phyloP scores from a whole-genome alignment of 441 rosid genomes.

The Erysimum cheiri region DNA sequence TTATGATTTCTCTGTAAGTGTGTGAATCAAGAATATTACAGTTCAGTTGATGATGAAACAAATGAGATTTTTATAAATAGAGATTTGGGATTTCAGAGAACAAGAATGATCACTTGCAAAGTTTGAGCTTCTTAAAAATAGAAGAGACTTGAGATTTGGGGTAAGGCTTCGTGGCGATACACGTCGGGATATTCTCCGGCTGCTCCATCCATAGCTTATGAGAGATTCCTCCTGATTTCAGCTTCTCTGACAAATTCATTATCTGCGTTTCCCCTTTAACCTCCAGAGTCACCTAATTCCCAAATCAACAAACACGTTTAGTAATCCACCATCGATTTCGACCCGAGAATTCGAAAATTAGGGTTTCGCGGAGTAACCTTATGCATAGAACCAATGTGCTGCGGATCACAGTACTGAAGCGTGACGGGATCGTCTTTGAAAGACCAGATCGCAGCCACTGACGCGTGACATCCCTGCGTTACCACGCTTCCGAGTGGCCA shows the following conservation, averaged over 20 bases:
- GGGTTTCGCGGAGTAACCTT: constrained; percentile 50
- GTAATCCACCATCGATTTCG: constrained; percentile 3
- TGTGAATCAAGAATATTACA: not conserved
- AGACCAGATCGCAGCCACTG: constrained; percentile 81
- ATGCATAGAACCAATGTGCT: constrained; percentile 76
- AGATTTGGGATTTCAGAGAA: not conserved
- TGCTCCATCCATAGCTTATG: constrained; percentile 90
- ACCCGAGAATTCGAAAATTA: not conserved
- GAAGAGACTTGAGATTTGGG: constrained; percentile 66
- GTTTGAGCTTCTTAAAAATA: constrained; percentile 83
- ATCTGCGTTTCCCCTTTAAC: constrained; percentile 88
- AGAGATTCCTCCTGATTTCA: constrained; percentile 64
- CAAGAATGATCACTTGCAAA: constrained; percentile 66
- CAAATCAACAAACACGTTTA: not conserved
- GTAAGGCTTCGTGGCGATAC: constrained; percentile 88
- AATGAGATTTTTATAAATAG: not conserved
- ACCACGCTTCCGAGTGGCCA: constrained; percentile 96
- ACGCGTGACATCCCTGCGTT: constrained; percentile 94
- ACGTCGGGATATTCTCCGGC: constrained; percentile 88
- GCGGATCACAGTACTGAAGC: constrained; percentile 70
- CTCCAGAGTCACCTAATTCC: constrained; percentile 77
- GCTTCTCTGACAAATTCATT: constrained; percentile 76
- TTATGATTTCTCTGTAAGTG: not conserved
- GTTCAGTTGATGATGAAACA: not conserved
- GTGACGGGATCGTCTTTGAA: constrained; percentile 72